Evolutionary conservation across 371 early-diverging fungal species (phyloP), one percentile per base, ranked within the genome.

Genomic region (Batkoa obscura): DNA sequence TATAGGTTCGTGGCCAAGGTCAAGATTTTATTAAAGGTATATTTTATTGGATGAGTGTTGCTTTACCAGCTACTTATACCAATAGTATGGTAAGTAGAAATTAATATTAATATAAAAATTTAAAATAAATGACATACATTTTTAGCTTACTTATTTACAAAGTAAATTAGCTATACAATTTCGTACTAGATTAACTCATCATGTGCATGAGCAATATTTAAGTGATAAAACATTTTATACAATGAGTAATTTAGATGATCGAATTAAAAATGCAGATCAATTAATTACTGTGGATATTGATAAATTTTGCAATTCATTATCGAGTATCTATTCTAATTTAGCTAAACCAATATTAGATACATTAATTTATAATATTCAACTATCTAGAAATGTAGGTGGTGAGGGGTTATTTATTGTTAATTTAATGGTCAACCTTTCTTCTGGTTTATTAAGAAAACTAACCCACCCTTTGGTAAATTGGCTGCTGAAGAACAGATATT

Each of bases 31-130:
- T 88, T 33, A 62, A 74, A 34, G 88, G 88, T 8, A 74, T 95
- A 50, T 68, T 72, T 36, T 84, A 80, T 73, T 95, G 91, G 88
- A 89, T 95, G 82, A 73, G 76, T 8, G 83, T 93, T 37, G 88
- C 93, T 8, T 72, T 95, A 30, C 95, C 95, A 8, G 94, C 95
- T 0, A 93, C 94, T 15, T 88, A 87, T 67, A 95, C 95, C 58
- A 95, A 95, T 68, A 85, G 86, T 66, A 86, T 93, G 86, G 83
- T 80, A 72, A 69, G 50, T 58, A 6, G 8, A 33, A 39, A 36
- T 36, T 13, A 41, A 17, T 35, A 37, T 15, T 15, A n/a, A 1
- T 32, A 2, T 45, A 33, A 31, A 45, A 2, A 13, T 15, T 6
- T 43, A 30, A 15, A 13, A 41, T 34, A 43, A 8, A 2, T 37